phyloP scores from a whole-genome alignment of 345 rosid genomes.

The Melastoma malabathricum region DNA sequence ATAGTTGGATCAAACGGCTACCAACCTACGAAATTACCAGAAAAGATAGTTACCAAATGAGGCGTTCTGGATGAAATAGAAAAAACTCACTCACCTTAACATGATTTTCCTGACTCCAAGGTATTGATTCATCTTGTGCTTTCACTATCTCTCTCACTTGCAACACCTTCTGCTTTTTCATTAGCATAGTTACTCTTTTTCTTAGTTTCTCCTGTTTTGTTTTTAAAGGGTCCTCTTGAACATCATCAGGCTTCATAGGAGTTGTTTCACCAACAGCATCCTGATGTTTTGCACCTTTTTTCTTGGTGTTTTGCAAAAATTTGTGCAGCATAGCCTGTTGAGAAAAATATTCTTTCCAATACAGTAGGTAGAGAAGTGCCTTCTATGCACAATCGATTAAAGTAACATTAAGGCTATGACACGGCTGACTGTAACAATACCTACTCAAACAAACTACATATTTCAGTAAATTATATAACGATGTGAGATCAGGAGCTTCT shows the following conservation, averaged over 20 bases:
- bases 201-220: constrained; percentile 39
- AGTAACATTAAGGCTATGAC: too few species aligned
- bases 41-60: constrained; percentile 1
- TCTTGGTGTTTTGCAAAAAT: constrained; percentile 64
- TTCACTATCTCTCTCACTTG: constrained; percentile 49
- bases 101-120: constrained; percentile 92
- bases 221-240: constrained; percentile 14
- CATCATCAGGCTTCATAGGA: constrained; percentile 6
- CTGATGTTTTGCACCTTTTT: constrained; percentile 19
- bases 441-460: too few species aligned
- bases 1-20: constrained; percentile 65
- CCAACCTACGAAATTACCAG: constrained; percentile 50
- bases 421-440: too few species aligned
- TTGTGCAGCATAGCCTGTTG: constrained; percentile 58
- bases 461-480: too few species aligned
- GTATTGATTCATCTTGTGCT: constrained; percentile 38
- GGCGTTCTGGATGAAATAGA: constrained; percentile 6
- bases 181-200: constrained; percentile 40
- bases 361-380: too few species aligned
- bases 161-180: constrained; percentile 54
- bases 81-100: constrained; percentile 50
- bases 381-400: too few species aligned
- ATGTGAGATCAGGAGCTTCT: too few species aligned
- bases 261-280: constrained; percentile 22
- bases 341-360: constrained; percentile 1